These are phyloP conservation scores for Senecio squalidus DNA, from an alignment of 140 eudicot species.

Conservation along the genomic window DNA sequence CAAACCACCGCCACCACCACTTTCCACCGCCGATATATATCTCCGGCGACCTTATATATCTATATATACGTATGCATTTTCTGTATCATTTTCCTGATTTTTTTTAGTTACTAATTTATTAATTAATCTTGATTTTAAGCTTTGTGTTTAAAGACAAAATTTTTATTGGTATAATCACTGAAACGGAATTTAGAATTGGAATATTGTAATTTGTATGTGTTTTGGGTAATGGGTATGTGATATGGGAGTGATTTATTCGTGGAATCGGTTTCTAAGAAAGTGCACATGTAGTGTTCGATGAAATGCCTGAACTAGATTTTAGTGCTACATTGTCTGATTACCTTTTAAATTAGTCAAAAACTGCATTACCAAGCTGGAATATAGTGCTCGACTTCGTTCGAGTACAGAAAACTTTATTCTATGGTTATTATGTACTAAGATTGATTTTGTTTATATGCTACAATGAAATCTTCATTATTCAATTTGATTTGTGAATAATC, in stretches of 20 bases:
- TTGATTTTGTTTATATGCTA: not conserved
- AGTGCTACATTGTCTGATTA: not conserved
- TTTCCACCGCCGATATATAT: not conserved
- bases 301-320: not conserved
- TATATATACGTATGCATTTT: not conserved
- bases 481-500: not conserved
- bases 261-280: too few species aligned
- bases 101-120: not conserved
- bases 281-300: conserved; percentile 2
- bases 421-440: not conserved
- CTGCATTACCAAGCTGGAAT: not conserved
- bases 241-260: too few species aligned
- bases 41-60: not conserved
- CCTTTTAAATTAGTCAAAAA: not conserved
- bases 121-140: not conserved
- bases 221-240: too few species aligned
- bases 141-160: not conserved
- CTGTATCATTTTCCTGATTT: not conserved
- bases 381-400: not conserved
- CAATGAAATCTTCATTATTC: not conserved
- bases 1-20: not conserved
- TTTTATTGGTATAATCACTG: not conserved
- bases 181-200: not conserved
- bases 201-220: not conserved
- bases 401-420: too few species aligned